Percentiles rank a stretch among this genome's conserved stretches.
Conservation (phyloP, 108 stramenopile species). For the Bacterosira constricta region DNA sequence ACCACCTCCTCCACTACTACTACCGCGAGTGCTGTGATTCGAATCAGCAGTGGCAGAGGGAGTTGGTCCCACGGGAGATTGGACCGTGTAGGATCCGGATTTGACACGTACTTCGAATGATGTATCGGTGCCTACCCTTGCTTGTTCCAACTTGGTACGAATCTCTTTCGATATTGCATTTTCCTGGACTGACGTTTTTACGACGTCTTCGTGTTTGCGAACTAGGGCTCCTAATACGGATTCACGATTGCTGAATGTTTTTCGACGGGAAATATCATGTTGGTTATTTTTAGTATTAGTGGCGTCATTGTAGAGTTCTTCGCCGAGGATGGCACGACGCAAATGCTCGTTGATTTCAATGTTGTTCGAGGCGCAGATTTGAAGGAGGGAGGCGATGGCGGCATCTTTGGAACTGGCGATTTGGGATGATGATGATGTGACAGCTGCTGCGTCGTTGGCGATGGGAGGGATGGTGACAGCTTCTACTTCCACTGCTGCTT, state of each 20-base stretch:
- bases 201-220: not conserved
- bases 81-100: conserved; percentile 22
- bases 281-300: not conserved
- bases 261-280: too few species aligned
- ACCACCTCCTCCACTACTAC: not conserved
- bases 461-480: too few species aligned
- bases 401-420: conserved; percentile 4
- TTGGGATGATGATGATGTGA: too few species aligned
- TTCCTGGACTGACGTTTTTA: not conserved
- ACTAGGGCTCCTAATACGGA: conserved; percentile 9
- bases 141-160: too few species aligned
- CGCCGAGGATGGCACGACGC: conserved; percentile 27
- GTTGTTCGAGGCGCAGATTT: conserved; percentile 20
- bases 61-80: not conserved
- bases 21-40: not conserved
- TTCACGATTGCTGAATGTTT: conserved; percentile 16
- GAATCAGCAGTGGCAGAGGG: not conserved
- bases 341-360: conserved; percentile 21
- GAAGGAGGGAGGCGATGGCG: conserved; percentile 19
- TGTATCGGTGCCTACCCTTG: too few species aligned
- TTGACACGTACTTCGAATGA: conserved; percentile 27
- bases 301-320: conserved; percentile 18
- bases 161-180: not conserved
- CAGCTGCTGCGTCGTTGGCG: too few species aligned
- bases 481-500: too few species aligned